phyloP scores from a whole-genome alignment of 805 yeast species.

The Blastobotrys americana region DNA sequence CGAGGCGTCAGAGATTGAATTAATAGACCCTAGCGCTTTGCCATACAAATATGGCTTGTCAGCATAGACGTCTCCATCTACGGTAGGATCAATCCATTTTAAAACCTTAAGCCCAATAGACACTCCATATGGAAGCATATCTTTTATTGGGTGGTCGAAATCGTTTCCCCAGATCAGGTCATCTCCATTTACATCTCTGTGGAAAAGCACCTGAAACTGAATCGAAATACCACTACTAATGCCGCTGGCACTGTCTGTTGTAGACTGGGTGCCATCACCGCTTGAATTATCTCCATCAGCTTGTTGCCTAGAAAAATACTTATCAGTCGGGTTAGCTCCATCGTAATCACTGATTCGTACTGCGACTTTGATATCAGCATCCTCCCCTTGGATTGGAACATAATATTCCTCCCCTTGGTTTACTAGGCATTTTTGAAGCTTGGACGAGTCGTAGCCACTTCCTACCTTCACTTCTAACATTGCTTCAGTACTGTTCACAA shows the following conservation, averaged over 20 bases:
- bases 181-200: conserved; percentile 39
- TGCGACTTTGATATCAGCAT: conserved; percentile 24
- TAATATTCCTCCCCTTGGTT: conserved; percentile 38
- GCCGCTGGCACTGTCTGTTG: no score
- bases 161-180: conserved; percentile 65
- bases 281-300: conserved; percentile 24
- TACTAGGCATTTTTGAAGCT: conserved; percentile 35
- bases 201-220: conserved; percentile 39
- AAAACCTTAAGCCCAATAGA: conserved; percentile 51
- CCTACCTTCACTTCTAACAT: conserved; percentile 16
- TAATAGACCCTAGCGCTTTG: conserved; percentile 50
- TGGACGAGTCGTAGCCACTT: conserved; percentile 16
- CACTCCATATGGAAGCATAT: conserved; percentile 50
- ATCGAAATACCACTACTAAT: conserved; percentile 30
- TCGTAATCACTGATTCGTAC: conserved; percentile 43
- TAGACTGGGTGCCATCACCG: conserved; percentile 22
- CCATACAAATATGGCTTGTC: conserved; percentile 62
- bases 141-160: conserved; percentile 50
- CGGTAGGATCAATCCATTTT: conserved; percentile 56
- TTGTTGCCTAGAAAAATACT: conserved; percentile 22
- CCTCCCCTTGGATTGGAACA: conserved; percentile 22
- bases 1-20: conserved; percentile 33
- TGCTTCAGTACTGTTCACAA: no score
- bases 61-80: conserved; percentile 52
- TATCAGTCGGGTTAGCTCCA: conserved; percentile 34